Evolutionary conservation across 352 stramenopile genomes (phyloP).

Genomic region (Globisporangium takayamanum): DNA sequence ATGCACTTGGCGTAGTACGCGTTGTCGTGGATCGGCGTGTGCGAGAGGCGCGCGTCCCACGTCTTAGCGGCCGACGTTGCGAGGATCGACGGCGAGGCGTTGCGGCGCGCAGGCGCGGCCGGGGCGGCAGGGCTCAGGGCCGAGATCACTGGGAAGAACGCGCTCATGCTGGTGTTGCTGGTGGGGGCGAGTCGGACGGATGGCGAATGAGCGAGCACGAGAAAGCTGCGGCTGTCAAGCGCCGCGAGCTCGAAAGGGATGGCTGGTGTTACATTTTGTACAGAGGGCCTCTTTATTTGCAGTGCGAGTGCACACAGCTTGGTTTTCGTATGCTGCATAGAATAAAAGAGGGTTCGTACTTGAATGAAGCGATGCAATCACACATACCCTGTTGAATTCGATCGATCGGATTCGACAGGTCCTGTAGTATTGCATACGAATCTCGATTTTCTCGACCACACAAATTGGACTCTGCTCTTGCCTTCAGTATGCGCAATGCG

Average conservation of each 20-base stretch:
- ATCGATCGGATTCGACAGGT: too few relatives aligned
- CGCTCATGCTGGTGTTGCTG: constrained; percentile 34
- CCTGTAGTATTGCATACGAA: too few relatives aligned
- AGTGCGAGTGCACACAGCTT: too few relatives aligned
- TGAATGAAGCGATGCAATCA: too few relatives aligned
- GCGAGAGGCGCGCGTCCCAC: constrained; percentile 78
- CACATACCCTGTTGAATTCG: too few relatives aligned
- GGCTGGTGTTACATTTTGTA: not conserved
- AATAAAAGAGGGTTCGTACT: too few relatives aligned
- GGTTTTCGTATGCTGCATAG: too few relatives aligned
- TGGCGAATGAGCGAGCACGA: constrained; percentile 41
- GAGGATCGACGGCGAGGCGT: constrained; percentile 30
- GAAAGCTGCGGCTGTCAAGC: constrained; percentile 16
- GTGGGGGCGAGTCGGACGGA: constrained; percentile 45
- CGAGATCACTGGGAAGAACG: constrained; percentile 76
- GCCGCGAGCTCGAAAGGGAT: not conserved
- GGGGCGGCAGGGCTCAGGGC: constrained; percentile 51
- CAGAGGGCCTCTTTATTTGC: too few relatives aligned
- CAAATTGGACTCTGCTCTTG: too few relatives aligned
- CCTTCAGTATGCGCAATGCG: too few relatives aligned
- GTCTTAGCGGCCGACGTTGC: constrained; percentile 67
- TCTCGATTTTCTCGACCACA: too few relatives aligned
- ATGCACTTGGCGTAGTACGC: constrained; percentile 94
- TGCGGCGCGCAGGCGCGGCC: constrained; percentile 32
- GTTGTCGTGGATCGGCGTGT: constrained; percentile 80